Percentiles rank a stretch among this genome's conserved stretches.
phyloP scores from a whole-genome alignment of 352 stramenopile genomes.

The Pythium scleroteichum region DNA sequence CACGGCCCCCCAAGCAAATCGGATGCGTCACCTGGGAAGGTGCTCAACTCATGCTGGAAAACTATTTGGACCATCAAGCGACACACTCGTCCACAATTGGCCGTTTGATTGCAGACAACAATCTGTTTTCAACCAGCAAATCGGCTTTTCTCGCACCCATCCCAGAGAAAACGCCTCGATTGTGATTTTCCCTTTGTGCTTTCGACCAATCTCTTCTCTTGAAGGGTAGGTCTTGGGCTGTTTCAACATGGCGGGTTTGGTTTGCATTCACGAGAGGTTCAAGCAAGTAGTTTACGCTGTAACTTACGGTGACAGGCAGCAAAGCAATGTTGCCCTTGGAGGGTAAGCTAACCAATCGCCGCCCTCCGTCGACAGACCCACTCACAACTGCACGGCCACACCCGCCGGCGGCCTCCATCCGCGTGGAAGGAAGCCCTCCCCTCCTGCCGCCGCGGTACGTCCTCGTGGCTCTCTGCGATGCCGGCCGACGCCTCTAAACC shows the following conservation, averaged over 20 bases:
- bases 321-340: constrained; percentile 12
- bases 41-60: background rate
- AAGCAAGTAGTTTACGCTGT: constrained; percentile 33
- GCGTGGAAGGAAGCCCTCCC: background rate
- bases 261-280: constrained; percentile 35
- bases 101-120: background rate
- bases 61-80: background rate
- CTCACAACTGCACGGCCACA: constrained; percentile 28
- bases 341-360: constrained; percentile 25
- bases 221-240: constrained; percentile 5
- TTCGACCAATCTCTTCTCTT: background rate
- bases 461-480: constrained; percentile 6
- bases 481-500: constrained; percentile 25
- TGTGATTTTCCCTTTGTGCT: background rate
- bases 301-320: constrained; percentile 24
- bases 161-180: background rate
- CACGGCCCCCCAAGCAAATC: background rate
- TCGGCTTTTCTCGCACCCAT: background rate
- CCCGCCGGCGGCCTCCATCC: constrained; percentile 1
- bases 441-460: constrained; percentile 10
- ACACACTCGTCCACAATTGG: background rate
- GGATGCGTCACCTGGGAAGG: constrained; percentile 3
- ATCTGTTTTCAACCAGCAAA: background rate
- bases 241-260: constrained; percentile 26
- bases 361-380: constrained; percentile 8